phyloP scores from a whole-genome alignment of 306 rosid species.

The Acmispon strigosus region DNA sequence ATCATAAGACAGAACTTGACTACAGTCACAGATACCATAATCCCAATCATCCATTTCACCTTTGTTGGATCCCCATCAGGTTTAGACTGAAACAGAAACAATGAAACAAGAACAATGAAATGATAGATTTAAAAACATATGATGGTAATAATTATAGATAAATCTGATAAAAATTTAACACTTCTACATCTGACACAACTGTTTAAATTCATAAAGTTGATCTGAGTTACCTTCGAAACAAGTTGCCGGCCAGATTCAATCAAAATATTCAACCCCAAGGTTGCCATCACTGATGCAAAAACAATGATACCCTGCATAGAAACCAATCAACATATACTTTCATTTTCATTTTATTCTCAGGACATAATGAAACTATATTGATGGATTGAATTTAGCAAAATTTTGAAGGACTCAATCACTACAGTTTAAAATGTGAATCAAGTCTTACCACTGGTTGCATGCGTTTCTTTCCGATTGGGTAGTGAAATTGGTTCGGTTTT shows the following conservation, averaged over 20 bases:
- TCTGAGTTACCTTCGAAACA: conserved; percentile 26
- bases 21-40: conserved; percentile 59
- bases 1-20: conserved; percentile 77
- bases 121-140: background rate
- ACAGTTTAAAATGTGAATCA: background rate
- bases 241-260: conserved; percentile 55
- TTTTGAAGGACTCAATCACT: background rate
- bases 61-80: conserved; percentile 24
- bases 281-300: conserved; percentile 88
- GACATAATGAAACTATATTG: background rate
- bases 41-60: conserved; percentile 59
- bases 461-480: conserved; percentile 86
- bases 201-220: background rate
- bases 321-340: background rate
- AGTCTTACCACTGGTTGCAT: conserved; percentile 79
- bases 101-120: background rate
- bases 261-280: conserved; percentile 72
- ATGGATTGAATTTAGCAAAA: background rate
- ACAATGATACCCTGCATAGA: conserved; percentile 74
- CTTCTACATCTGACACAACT: background rate
- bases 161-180: background rate
- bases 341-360: background rate
- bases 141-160: background rate
- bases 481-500: conserved; percentile 54
- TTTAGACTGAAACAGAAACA: conserved; percentile 23